Conservation (phyloP, 2,329 filamentous ascomycete species). For the Fusarium succisae region DNA sequence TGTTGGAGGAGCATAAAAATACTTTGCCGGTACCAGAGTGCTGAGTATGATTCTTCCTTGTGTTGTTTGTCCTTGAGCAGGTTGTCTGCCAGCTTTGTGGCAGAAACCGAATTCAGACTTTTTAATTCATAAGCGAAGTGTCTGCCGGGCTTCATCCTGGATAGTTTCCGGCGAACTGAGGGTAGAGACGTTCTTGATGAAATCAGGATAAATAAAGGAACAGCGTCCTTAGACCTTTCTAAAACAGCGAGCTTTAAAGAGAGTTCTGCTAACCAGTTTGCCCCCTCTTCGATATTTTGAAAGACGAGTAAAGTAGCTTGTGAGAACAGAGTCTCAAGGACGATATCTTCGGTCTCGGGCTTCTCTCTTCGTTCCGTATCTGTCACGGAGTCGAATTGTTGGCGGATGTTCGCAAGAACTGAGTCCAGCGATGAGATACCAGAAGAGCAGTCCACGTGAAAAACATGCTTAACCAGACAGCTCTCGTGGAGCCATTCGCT, state of each 20-base stretch:
- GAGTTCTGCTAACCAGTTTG: neutral
- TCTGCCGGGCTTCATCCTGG: neutral
- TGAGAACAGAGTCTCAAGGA: accelerated
- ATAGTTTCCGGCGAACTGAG: neutral
- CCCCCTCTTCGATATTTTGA: accelerated
- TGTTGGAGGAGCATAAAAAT: neutral
- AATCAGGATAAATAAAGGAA: neutral
- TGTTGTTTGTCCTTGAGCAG: accelerated
- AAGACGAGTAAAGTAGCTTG: neutral
- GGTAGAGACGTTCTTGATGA: neutral
- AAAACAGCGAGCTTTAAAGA: neutral
- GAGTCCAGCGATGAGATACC: neutral
- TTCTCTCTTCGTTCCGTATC: accelerated
- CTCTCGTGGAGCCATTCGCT: neutral
- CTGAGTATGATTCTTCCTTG: neutral
- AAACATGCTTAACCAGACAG: neutral
- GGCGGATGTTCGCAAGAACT: neutral
- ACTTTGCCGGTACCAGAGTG: neutral
- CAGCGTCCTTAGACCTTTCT: neutral
- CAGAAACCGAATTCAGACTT: neutral
- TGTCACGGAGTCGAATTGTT: accelerated
- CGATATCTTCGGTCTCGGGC: neutral
- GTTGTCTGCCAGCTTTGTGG: neutral
- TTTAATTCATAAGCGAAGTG: neutral
- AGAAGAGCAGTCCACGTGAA: neutral